Base-by-base conservation (phyloP, 805 yeast species). In the Teunomyces tritomae region DNA sequence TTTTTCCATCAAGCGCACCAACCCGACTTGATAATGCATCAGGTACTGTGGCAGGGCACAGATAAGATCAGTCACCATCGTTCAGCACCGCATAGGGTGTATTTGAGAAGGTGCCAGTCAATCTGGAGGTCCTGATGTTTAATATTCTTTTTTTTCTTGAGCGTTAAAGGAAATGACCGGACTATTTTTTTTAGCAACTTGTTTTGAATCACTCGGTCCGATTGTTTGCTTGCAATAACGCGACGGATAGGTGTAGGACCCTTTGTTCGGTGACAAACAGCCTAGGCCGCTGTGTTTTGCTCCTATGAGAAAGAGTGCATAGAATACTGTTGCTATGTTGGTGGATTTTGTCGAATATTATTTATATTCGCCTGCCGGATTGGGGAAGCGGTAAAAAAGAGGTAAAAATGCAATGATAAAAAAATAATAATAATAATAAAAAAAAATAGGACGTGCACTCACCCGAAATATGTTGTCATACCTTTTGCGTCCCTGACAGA, bases 391-490 rank as follows among this genome's bases (percentile, higher is more conserved):
- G 9, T 13, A 32, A 32, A 29, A 29, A 4, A 29, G 24, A 20
- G 24, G 24, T 29, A 8, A 30, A 30, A 32, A 32, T 8, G 8
- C 13, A 32, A 32, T 3, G 13, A 32, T 13, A 5, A 32, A 32
- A 32, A 30, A 32, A 32, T 13, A 30, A 30, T n/a, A 30, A 32
- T 13, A n/a, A 30, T 8, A 32, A 32, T 32, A 32, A 32, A 32
- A 13, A 32, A 30, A 30, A 32, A 32, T n/a, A 32, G 28, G 40
- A 20, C 40, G 40, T 37, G 40, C 40, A 16, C 29, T 16, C 20
- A 26, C 40, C 40, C 16, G n/a, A 35, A 37, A 37, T 37, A 20
- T 37, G 40, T 37, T 37, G 40, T 37, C 40, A 37, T 37, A 37
- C 40, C 27, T 37, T 37, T 13, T 26, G 27, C 27, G 40, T 26